Evolutionary conservation across 2,329 filamentous ascomycete genomes (phyloP).

Genomic region (Pleomassaria siparia): DNA sequence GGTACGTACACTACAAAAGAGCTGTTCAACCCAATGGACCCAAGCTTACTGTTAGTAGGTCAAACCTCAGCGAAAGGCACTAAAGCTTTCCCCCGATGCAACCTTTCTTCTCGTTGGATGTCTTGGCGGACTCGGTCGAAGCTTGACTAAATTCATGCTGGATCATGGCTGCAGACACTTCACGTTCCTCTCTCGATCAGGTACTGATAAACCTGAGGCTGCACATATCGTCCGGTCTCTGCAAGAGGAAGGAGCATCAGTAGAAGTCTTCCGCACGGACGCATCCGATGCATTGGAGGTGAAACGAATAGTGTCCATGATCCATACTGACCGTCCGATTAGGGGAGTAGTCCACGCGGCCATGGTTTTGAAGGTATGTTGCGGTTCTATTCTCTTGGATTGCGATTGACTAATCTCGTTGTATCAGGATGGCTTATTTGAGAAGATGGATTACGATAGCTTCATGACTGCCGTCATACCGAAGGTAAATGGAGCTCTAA

Average conservation of each 20-base stretch:
- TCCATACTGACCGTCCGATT: slow-evolving; percentile 7
- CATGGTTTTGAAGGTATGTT: slow-evolving; percentile 10
- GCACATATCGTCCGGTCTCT: slow-evolving; percentile 11
- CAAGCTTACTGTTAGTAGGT: no score
- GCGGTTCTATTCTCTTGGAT: background rate
- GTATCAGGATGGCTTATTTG: background rate
- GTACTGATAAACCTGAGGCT: slow-evolving; percentile 1
- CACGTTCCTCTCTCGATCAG: slow-evolving; percentile 16
- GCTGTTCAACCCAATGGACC: no score
- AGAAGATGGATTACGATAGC: background rate
- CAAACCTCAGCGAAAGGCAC: no score
- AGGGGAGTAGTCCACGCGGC: slow-evolving; percentile 18
- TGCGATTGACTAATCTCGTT: background rate
- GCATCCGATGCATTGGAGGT: slow-evolving; percentile 8
- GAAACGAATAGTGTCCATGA: background rate
- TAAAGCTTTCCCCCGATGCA: no score
- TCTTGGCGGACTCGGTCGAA: slow-evolving; percentile 22
- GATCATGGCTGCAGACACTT: slow-evolving; percentile 18
- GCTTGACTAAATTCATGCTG: slow-evolving; percentile 19
- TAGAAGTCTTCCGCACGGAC: slow-evolving; percentile 8
- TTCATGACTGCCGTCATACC: background rate
- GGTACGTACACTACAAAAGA: no score
- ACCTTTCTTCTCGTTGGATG: slow-evolving; percentile 28
- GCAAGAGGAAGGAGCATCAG: slow-evolving; percentile 11
- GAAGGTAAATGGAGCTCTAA: background rate